These are phyloP conservation scores for Mycena chlorophos DNA, from an alignment of 768 basidiomycete genomes.

Conservation along the genomic window DNA sequence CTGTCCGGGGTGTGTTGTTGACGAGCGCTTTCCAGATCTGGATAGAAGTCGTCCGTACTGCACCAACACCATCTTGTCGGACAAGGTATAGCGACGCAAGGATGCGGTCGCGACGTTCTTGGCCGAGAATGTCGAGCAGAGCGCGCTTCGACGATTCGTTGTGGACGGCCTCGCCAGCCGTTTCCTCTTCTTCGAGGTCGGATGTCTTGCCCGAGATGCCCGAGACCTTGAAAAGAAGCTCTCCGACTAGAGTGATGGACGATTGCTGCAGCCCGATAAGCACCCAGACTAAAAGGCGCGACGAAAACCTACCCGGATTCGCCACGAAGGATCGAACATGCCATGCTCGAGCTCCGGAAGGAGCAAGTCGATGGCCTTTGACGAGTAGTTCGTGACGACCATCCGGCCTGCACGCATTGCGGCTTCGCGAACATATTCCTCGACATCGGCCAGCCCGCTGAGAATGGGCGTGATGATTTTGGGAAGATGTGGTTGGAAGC, in stretches of 20 bases:
- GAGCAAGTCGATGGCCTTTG: slow-evolving; percentile 87
- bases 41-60: slow-evolving; percentile 87
- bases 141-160: slow-evolving; percentile 84
- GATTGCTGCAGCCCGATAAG: slow-evolving; percentile 63
- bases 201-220: slow-evolving; percentile 91
- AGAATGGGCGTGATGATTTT: slow-evolving; percentile 94
- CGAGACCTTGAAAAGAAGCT: slow-evolving; percentile 93
- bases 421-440: slow-evolving; percentile 95
- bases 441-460: slow-evolving; percentile 85
- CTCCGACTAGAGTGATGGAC: slow-evolving; percentile 93
- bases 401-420: slow-evolving; percentile 99
- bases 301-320: slow-evolving; percentile 72
- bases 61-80: slow-evolving; percentile 87
- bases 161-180: slow-evolving; percentile 57
- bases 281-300: not conserved
- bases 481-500: slow-evolving; percentile 94
- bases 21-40: slow-evolving; percentile 99
- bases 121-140: slow-evolving; percentile 83
- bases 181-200: slow-evolving; percentile 73
- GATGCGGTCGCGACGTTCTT: slow-evolving; percentile 87
- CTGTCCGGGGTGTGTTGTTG: slow-evolving; percentile 88
- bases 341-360: slow-evolving; percentile 92
- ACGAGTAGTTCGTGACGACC: slow-evolving; percentile 94
- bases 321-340: slow-evolving; percentile 94
- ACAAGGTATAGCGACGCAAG: slow-evolving; percentile 89